These are phyloP conservation scores for Paracoccidioides lutzii DNA, from an alignment of 2,329 filamentous ascomycete genomes.

Conservation along the genomic window DNA sequence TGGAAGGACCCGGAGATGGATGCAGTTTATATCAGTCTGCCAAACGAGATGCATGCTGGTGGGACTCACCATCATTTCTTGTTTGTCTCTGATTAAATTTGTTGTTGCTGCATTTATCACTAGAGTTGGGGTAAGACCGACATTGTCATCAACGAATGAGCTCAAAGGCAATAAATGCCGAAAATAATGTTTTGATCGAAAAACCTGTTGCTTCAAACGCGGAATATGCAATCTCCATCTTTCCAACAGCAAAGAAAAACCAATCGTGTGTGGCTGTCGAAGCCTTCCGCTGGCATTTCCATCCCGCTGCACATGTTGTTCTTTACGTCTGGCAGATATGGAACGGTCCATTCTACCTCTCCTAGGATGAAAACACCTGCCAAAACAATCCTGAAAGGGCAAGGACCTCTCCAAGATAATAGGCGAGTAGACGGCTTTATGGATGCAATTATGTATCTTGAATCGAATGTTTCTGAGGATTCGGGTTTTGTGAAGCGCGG, in stretches of 20 bases:
- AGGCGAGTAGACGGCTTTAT: conserved; percentile 22
- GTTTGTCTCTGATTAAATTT: background rate
- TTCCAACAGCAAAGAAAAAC: conserved; percentile 23
- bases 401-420: conserved; percentile 15
- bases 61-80: background rate
- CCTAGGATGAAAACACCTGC: conserved; percentile 18
- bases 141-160: conserved; percentile 26
- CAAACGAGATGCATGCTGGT: conserved; percentile 21
- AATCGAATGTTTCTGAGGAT: conserved; percentile 5
- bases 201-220: conserved; percentile 20
- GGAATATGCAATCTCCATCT: conserved; percentile 32
- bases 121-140: background rate
- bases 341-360: conserved; percentile 19
- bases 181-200: conserved; percentile 21
- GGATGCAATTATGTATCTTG: conserved; percentile 19
- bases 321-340: conserved; percentile 24
- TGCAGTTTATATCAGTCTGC: conserved; percentile 40
- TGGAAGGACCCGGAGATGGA: conserved; percentile 26
- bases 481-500: conserved; percentile 17
- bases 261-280: conserved; percentile 39
- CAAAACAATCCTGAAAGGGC: conserved; percentile 12
- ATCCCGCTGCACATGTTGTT: conserved; percentile 28
- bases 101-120: background rate
- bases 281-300: conserved; percentile 36
- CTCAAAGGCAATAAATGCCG: conserved; percentile 20